Evolutionary conservation across 371 early-diverging fungal species (phyloP).

Genomic region (Zychaea mexicana): DNA sequence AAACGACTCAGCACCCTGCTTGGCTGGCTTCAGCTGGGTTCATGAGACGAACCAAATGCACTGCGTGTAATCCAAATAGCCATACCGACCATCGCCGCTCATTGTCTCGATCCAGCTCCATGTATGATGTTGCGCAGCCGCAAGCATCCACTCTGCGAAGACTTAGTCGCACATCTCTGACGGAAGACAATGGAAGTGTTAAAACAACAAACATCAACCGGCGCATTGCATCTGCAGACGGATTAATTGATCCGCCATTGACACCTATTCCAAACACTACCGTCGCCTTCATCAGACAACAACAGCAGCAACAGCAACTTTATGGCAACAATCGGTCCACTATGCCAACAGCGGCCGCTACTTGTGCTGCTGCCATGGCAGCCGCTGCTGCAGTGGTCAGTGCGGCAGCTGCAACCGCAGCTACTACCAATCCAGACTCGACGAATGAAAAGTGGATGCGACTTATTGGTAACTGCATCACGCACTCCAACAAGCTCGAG

Average conservation of each 20-base stretch:
- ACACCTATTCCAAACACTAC: slow-evolving; percentile 6
- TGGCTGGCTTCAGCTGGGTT: slow-evolving; percentile 21
- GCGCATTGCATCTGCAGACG: background rate
- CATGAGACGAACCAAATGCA: slow-evolving; percentile 22
- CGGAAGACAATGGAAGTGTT: slow-evolving; percentile 1
- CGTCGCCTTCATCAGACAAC: slow-evolving; percentile 5
- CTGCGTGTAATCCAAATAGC: slow-evolving; percentile 23
- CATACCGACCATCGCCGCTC: slow-evolving; percentile 6
- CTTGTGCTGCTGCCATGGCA: slow-evolving; percentile 7
- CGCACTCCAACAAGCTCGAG: slow-evolving; percentile 14
- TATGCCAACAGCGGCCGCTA: slow-evolving; percentile 6
- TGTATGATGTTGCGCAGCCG: slow-evolving; percentile 18
- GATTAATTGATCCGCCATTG: background rate
- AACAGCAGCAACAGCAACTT: slow-evolving; percentile 8
- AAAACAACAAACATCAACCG: slow-evolving; percentile 5
- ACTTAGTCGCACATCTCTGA: background rate
- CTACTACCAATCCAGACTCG: background rate
- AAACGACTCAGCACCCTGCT: slow-evolving; percentile 16
- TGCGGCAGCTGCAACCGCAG: slow-evolving; percentile 11
- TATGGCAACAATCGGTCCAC: background rate
- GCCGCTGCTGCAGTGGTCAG: slow-evolving; percentile 11
- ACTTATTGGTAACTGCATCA: slow-evolving; percentile 6
- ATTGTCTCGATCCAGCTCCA: slow-evolving; percentile 17
- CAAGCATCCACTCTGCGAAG: background rate
- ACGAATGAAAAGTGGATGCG: slow-evolving; percentile 11